Conservation (phyloP, 2,329 filamentous ascomycete genomes). For the Pestalotiopsis sp. region DNA sequence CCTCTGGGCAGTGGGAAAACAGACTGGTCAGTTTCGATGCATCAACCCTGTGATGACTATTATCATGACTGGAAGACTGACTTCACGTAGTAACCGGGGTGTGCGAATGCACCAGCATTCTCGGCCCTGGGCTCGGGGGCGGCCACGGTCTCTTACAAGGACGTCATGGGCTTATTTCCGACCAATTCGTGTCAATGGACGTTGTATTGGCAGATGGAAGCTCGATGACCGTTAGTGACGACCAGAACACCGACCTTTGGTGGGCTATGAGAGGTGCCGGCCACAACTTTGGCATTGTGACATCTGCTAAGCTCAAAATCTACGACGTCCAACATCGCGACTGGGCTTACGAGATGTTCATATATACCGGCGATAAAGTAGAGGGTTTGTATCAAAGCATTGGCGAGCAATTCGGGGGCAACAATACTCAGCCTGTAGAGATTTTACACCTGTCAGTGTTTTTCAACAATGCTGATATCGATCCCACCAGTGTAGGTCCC, state of each 20-base stretch:
- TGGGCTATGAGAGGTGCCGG: conserved; percentile 58
- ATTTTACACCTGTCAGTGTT: conserved; percentile 55
- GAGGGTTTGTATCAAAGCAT: conserved; percentile 44
- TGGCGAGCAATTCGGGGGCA: conserved; percentile 36
- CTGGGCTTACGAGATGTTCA: conserved; percentile 42
- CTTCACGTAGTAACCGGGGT: conserved; percentile 37
- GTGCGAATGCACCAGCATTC: conserved; percentile 48
- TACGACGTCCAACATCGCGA: conserved; percentile 40
- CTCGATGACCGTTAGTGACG: conserved; percentile 37
- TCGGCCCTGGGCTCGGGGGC: conserved; percentile 57
- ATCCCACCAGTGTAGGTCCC: conserved; percentile 41
- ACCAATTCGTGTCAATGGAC: conserved; percentile 54
- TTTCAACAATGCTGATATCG: conserved; percentile 40
- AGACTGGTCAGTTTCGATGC: too few species aligned
- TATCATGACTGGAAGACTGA: conserved; percentile 22
- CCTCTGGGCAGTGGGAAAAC: too few species aligned
- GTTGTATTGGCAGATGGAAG: conserved; percentile 54
- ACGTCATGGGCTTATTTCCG: conserved; percentile 52
- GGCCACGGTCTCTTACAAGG: conserved; percentile 60
- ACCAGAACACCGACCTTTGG: conserved; percentile 49
- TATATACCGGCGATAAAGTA: conserved; percentile 46
- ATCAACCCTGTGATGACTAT: too few species aligned
- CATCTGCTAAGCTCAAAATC: conserved; percentile 46
- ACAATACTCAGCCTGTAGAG: conserved; percentile 42
- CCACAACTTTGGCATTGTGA: conserved; percentile 39